Evolutionary conservation across 2,329 filamentous ascomycete species (phyloP).

Genomic region (Penicillium digitatum): DNA sequence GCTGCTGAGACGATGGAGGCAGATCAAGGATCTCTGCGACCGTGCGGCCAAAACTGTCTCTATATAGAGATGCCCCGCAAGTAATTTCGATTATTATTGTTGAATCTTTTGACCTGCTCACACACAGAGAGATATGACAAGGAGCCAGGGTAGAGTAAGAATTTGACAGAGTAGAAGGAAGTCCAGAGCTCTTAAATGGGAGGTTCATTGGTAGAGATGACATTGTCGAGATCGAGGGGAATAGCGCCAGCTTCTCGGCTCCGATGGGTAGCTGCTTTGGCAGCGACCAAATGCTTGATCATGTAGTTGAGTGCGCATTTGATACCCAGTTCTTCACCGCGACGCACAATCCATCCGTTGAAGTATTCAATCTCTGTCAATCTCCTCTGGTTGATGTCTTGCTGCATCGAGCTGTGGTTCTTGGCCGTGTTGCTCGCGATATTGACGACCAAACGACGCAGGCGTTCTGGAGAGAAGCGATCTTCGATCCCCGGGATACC

Average conservation of each 20-base stretch:
- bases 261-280: slow-evolving; percentile 54
- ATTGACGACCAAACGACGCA: slow-evolving; percentile 57
- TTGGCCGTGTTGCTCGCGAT: slow-evolving; percentile 54
- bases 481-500: slow-evolving; percentile 56
- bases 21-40: slow-evolving; percentile 36
- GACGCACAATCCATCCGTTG: slow-evolving; percentile 79
- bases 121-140: background rate
- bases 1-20: slow-evolving; percentile 38
- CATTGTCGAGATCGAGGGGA: slow-evolving; percentile 26
- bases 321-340: slow-evolving; percentile 70
- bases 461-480: slow-evolving; percentile 58
- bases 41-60: slow-evolving; percentile 23
- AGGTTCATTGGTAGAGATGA: slow-evolving; percentile 7
- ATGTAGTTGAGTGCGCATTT: slow-evolving; percentile 68
- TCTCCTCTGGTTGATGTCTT: slow-evolving; percentile 58
- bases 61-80: slow-evolving; percentile 8
- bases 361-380: slow-evolving; percentile 76
- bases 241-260: slow-evolving; percentile 31
- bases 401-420: slow-evolving; percentile 64
- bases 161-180: background rate
- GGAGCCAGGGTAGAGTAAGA: background rate
- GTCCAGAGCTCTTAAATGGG: background rate
- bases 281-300: slow-evolving; percentile 68
- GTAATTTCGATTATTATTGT: background rate
- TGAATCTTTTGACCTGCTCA: background rate